Conservation (phyloP, 768 basidiomycete species). For the Serendipita indica region DNA sequence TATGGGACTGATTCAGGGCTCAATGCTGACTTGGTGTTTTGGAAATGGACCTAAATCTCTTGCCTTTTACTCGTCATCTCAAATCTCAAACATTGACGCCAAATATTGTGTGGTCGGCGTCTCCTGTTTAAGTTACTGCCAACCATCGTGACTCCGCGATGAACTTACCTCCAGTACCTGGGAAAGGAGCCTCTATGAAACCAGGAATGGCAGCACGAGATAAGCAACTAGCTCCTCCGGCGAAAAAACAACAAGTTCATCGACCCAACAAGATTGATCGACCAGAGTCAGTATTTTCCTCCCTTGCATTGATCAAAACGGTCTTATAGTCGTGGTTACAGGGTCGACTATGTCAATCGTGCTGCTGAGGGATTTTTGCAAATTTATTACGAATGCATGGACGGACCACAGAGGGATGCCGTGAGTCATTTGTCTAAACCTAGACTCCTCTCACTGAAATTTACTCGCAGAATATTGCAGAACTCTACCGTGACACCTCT, state of each 20-base stretch:
- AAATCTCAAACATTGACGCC: too few species aligned
- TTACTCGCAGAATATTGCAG: conserved; percentile 51
- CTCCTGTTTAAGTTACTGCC: too few species aligned
- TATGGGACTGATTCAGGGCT: too few species aligned
- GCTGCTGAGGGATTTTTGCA: conserved; percentile 74
- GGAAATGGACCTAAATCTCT: too few species aligned
- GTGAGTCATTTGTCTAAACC: conserved; percentile 1
- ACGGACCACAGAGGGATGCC: conserved; percentile 49
- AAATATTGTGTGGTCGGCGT: too few species aligned
- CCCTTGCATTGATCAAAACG: background rate
- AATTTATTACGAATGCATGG: conserved; percentile 70
- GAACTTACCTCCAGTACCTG: too few species aligned
- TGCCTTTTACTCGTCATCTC: too few species aligned
- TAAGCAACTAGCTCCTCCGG: background rate
- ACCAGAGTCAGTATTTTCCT: background rate
- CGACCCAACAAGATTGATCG: conserved; percentile 9
- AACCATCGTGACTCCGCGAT: too few species aligned
- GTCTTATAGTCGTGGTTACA: conserved; percentile 19
- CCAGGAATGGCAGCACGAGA: background rate
- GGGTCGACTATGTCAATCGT: conserved; percentile 72
- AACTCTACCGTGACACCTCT: conserved; percentile 65
- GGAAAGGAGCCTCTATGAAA: too few species aligned
- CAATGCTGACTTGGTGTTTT: too few species aligned
- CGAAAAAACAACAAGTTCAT: background rate
- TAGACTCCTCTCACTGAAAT: background rate